Conservation (phyloP, 2,329 filamentous ascomycete species). For the Rhynchosporium secalis region DNA sequence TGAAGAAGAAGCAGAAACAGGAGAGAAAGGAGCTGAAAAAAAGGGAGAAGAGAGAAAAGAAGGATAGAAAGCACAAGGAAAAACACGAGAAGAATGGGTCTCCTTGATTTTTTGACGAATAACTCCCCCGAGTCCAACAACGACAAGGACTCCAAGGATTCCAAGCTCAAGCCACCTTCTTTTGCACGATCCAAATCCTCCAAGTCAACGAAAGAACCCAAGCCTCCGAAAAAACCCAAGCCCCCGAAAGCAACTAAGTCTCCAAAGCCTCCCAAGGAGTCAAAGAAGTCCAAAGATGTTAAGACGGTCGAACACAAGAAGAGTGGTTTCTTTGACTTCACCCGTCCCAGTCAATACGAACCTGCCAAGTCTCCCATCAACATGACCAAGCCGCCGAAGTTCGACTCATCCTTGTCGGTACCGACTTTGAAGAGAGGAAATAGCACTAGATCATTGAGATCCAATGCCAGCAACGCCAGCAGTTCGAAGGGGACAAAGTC, state of each 20-base stretch:
- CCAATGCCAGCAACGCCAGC: neutral
- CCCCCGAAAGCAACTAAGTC: neutral
- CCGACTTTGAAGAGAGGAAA: neutral
- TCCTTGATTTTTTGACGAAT: neutral
- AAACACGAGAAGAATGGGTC: neutral
- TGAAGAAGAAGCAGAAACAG: too few relatives aligned
- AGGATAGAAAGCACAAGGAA: too few relatives aligned
- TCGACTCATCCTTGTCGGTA: neutral
- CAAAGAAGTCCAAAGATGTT: neutral
- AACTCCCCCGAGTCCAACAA: neutral
- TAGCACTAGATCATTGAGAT: neutral
- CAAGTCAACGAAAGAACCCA: neutral
- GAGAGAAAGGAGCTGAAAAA: too few relatives aligned
- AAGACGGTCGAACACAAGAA: constrained; percentile 1
- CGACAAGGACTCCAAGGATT: constrained; percentile 1
- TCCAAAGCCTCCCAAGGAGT: neutral
- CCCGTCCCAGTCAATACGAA: neutral
- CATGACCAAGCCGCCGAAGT: neutral
- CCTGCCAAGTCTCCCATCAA: neutral
- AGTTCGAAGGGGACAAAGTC: constrained; percentile 1
- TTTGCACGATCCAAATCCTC: constrained; percentile 1
- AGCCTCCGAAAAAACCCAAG: constrained; percentile 1
- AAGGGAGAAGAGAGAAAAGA: too few relatives aligned
- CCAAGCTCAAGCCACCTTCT: neutral
- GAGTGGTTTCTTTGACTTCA: constrained; percentile 1